Conservation (phyloP, 768 basidiomycete genomes). For the Boletus vinaceobasis region DNA sequence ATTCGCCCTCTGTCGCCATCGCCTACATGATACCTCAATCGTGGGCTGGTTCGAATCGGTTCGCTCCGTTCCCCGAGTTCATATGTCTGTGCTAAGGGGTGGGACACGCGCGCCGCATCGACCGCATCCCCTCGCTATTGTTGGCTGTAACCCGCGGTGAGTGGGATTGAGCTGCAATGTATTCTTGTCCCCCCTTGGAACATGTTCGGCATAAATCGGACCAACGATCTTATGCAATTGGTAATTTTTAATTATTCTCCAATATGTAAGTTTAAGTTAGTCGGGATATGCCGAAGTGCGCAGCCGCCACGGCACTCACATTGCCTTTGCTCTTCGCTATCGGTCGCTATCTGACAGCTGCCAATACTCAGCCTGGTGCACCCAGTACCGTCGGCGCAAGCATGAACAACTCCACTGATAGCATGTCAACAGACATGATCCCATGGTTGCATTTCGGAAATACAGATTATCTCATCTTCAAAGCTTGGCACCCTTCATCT, state of each 20-base stretch:
- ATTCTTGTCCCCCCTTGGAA: not conserved
- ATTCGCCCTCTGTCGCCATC: not conserved
- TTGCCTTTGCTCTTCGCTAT: no score
- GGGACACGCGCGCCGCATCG: not conserved
- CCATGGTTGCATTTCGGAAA: constrained; percentile 68
- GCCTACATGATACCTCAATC: not conserved
- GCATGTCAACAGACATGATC: constrained; percentile 44
- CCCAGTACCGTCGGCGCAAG: not conserved
- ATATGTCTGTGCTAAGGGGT: not conserved
- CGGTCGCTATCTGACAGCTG: not conserved
- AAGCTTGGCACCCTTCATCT: constrained; percentile 64
- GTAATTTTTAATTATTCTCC: not conserved
- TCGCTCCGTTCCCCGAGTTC: constrained; percentile 9
- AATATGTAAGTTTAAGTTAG: constrained; percentile 2
- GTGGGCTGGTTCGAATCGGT: constrained; percentile 5
- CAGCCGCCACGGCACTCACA: not conserved
- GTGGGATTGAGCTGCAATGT: not conserved
- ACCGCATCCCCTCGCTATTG: not conserved
- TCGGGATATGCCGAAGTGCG: not conserved
- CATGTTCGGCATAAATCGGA: not conserved
- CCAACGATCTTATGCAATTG: not conserved
- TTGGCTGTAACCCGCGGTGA: not conserved
- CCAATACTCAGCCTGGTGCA: not conserved
- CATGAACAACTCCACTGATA: constrained; percentile 8
- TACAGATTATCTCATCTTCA: constrained; percentile 65